Conservation (phyloP, 768 basidiomycete species). For the Russula dissimulans region DNA sequence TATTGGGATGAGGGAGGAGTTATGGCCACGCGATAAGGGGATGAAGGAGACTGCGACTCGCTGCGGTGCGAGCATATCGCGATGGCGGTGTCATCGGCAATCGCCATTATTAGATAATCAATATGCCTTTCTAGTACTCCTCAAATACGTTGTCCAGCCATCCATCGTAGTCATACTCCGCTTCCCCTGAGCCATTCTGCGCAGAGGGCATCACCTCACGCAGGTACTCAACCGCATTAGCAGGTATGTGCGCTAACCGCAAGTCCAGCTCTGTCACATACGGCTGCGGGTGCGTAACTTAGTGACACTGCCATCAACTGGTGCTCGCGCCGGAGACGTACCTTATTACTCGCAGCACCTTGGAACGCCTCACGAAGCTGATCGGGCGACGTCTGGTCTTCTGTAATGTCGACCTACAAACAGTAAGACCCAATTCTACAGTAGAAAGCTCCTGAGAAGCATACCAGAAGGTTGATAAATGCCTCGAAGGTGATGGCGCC, state of each 20-base stretch:
- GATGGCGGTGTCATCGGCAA: conserved; percentile 14
- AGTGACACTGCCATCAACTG: not conserved
- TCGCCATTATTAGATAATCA: conserved; percentile 14
- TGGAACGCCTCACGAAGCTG: conserved; percentile 92
- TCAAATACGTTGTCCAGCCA: conserved; percentile 78
- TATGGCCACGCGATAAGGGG: not conserved
- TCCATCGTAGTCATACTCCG: conserved; percentile 70
- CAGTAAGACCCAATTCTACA: not conserved
- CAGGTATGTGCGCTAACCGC: conserved; percentile 71
- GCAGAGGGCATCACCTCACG: conserved; percentile 67
- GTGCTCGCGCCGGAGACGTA: conserved; percentile 24
- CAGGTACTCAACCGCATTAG: conserved; percentile 69
- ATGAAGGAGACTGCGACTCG: not conserved
- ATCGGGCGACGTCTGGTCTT: conserved; percentile 89
- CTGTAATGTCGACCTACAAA: conserved; percentile 81
- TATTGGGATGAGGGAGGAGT: not conserved
- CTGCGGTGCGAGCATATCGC: not conserved
- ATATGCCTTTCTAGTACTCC: conserved; percentile 23
- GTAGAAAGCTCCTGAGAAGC: conserved; percentile 16
- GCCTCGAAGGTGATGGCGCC: conserved; percentile 90
- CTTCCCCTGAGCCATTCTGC: conserved; percentile 46
- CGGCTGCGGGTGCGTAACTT: conserved; percentile 40
- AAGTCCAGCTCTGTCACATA: conserved; percentile 93
- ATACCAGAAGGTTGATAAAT: conserved; percentile 86
- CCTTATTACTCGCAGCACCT: conserved; percentile 85